Evolutionary conservation across 148 eudicot species (phyloP), one percentile per base, ranked within the genome.

Genomic region (Fagopyrum tataricum): DNA sequence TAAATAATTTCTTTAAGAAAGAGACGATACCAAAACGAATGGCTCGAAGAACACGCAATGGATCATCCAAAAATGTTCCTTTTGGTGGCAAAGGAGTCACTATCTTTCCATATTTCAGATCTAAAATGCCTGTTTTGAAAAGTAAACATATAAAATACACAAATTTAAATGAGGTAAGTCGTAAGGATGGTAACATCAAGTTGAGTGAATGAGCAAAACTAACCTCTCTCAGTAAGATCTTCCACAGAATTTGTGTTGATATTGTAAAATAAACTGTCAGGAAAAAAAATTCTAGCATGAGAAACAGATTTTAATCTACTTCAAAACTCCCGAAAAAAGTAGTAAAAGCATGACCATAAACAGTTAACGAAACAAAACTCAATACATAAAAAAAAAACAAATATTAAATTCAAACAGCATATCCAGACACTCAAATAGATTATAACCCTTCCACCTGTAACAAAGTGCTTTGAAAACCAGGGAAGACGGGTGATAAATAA

Each of bases 31-130:
- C 97, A 80, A 95, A 95, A 67, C 97, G 98, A 59, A 95, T 82
- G 43, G 98, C 96, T 81, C 98, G 96, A 66, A 95, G 96, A 77
- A 95, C 98, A 76, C 98, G 88, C 20, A 95, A 83, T 23, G 98
- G 97, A 74, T 95, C 98, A 80, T 95, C 98, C 87, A 95, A 82
- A 85, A 95, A 95, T 6, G 98, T 95, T 56, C 90, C 91, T 76
- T 82, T 95, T 66, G 98, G 89, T 67, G 97, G 93, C 76, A 95
- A 82, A 41, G 98, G 98, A 76, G 98, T 95, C 49, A 91, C 97
- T 72, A 95, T 91, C 80, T 86, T 95, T 74, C 98, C 98, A 72
- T 78, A 83, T 79, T 86, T 90, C 59, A 95, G 78, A 83, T 95
- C 96, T 13, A 67, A 72, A 74, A 90, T 84, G 71, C 97, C 97